Percentiles rank a stretch among this genome's conserved stretches.
These are phyloP conservation scores for Ceratobasidium sp. DNA, from an alignment of 1,284 basidiomycete species.

Conservation along the genomic window DNA sequence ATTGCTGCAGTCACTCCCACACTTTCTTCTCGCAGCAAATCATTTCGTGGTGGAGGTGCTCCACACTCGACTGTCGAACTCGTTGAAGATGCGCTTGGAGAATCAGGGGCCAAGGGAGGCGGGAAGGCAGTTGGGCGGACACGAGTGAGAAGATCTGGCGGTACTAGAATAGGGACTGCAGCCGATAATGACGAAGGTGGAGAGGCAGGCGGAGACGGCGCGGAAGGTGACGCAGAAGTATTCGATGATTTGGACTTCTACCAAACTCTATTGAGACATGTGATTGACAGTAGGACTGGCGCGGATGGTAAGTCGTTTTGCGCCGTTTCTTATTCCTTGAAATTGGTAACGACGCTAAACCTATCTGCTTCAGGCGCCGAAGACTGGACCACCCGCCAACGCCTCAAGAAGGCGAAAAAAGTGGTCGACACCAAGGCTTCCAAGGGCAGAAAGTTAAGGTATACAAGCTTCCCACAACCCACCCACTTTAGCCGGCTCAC, in stretches of 20 bases:
- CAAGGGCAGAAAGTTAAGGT: slow-evolving; percentile 90
- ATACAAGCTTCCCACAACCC: slow-evolving; percentile 50
- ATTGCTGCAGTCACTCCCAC: slow-evolving; percentile 89
- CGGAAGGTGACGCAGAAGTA: slow-evolving; percentile 65
- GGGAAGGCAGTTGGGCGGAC: slow-evolving; percentile 52
- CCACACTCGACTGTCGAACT: slow-evolving; percentile 69
- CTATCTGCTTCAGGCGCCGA: slow-evolving; percentile 56
- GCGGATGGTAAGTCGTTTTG: slow-evolving; percentile 48
- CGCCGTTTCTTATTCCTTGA: too few species aligned
- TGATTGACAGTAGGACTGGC: slow-evolving; percentile 77
- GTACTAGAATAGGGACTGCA: slow-evolving; percentile 61
- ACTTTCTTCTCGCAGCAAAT: slow-evolving; percentile 75
- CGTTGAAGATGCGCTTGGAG: slow-evolving; percentile 75
- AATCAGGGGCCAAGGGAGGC: slow-evolving; percentile 54
- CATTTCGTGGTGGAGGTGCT: slow-evolving; percentile 64
- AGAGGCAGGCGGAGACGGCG: slow-evolving; percentile 56
- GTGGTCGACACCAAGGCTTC: slow-evolving; percentile 92
- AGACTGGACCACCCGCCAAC: slow-evolving; percentile 76
- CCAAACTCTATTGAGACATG: slow-evolving; percentile 86
- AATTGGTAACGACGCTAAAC: background rate
- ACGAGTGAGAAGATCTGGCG: slow-evolving; percentile 41
- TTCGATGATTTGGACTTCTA: slow-evolving; percentile 95
- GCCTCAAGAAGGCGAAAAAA: slow-evolving; percentile 73
- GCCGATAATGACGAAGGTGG: slow-evolving; percentile 51
- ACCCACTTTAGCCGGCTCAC: background rate